A percentile compares a stretch with the other conserved stretches of the same genome.
Conservation (phyloP, 805 yeast species). For the Barnettozyma vustinii region DNA sequence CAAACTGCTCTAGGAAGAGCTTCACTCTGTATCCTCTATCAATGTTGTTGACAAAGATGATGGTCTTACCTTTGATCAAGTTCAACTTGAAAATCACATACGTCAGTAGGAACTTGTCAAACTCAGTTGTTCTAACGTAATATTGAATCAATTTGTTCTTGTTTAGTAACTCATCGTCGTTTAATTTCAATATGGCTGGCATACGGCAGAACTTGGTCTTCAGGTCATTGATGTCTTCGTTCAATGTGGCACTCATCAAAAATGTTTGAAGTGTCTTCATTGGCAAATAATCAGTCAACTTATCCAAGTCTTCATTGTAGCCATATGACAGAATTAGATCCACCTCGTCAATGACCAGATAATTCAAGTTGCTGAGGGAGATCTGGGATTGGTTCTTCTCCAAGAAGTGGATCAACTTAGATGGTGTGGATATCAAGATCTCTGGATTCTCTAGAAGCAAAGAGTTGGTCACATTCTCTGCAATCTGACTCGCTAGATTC, state of each 20-base stretch:
- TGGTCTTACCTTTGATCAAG: conserved; percentile 84
- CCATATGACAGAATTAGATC: conserved; percentile 89
- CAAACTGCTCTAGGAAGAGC: conserved; percentile 90
- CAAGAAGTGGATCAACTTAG: conserved; percentile 56
- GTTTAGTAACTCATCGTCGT: conserved; percentile 55
- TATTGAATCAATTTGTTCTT: conserved; percentile 69
- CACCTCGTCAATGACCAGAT: conserved; percentile 89
- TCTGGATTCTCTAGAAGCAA: conserved; percentile 73
- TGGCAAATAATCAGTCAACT: conserved; percentile 61
- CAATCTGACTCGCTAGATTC: conserved; percentile 57
- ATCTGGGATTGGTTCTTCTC: conserved; percentile 43
- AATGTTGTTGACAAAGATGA: conserved; percentile 86
- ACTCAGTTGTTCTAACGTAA: conserved; percentile 79
- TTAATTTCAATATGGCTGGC: conserved; percentile 77
- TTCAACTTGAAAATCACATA: conserved; percentile 88
- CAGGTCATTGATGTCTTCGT: conserved; percentile 74
- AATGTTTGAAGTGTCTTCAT: conserved; percentile 77
- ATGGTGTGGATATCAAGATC: conserved; percentile 81
- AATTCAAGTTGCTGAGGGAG: conserved; percentile 52
- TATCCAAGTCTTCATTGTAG: conserved; percentile 75
- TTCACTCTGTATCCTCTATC: conserved; percentile 94
- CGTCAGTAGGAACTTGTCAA: conserved; percentile 85
- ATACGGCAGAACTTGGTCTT: conserved; percentile 73
- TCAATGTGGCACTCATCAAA: conserved; percentile 93
- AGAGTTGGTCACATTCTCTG: conserved; percentile 67